Evolutionary conservation across 78 protist species (phyloP), one percentile per base, ranked within the genome.

Genomic region (Cavenderia fasciculata): DNA sequence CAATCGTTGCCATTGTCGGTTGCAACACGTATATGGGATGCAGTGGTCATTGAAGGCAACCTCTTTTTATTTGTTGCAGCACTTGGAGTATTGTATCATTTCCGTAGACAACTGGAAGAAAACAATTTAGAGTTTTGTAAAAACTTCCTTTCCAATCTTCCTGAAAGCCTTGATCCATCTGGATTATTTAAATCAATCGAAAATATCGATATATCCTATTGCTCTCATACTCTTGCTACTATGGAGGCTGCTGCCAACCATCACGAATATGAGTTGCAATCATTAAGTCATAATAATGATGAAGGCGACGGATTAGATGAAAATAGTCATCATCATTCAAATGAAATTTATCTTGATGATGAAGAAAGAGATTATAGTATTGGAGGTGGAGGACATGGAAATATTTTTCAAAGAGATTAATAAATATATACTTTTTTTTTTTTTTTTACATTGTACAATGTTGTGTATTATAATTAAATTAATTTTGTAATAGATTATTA

Each of bases 21-120:
- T 0, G 38, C 74, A 8, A 43, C 61, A 38, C 86, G 89, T 43
- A 62, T 91, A 31, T 91, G 79, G 85, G 94, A 91, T 63, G 72
- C 77, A 46, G 77, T 70, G 23, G 36, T 91, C 43, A 44, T 78
- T 44, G 94, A 91, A 63, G 94, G 94, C 25, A 70, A 77, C 59
- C 49, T 69, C 54, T 77, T 70, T 46, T 61, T 91, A 36, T 77
- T 65, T 71, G 70, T 75, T 2, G 74, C 88, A 11, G 86, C 94
- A 46, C 74, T 87, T 14, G 93, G 93, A 25, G 19, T 78, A 21
- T 56, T 78, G 1, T 57, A 25, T 54, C 84, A 59, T 36, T 74
- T 57, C 51, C 31, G 43, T 38, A 74, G 57, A 23, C 41, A 33
- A 25, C 68, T 74, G n/a, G 84, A 74, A 40, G 84, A 74, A 18